Evolutionary conservation across 805 yeast genomes (phyloP).

Genomic region (Starmerella roubikii): DNA sequence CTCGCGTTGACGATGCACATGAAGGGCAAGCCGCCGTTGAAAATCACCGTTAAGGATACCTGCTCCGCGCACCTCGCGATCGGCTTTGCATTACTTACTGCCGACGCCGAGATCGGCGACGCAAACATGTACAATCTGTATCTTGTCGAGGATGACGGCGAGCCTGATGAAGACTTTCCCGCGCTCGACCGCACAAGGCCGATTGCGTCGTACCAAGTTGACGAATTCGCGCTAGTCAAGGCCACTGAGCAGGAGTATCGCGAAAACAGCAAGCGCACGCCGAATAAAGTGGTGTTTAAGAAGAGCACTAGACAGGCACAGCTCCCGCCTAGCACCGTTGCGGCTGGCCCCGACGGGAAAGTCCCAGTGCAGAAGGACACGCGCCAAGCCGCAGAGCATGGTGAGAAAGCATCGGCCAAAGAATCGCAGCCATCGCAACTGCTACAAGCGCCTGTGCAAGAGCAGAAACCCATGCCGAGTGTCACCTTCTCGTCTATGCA

Average conservation of each 20-base stretch:
- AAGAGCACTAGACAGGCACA: not conserved
- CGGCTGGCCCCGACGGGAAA: not conserved
- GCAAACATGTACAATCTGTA: constrained; percentile 66
- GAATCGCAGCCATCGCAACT: too few species aligned
- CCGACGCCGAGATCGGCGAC: constrained; percentile 27
- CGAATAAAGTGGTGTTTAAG: constrained; percentile 20
- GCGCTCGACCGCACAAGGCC: constrained; percentile 56
- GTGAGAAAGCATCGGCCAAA: not conserved
- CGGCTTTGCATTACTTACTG: constrained; percentile 36
- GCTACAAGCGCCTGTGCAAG: too few species aligned
- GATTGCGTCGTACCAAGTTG: constrained; percentile 60
- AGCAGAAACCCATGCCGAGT: not conserved
- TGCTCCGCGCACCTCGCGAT: constrained; percentile 41
- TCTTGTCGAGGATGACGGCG: constrained; percentile 85
- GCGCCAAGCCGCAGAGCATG: too few species aligned
- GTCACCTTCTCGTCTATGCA: not conserved
- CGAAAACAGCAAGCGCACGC: constrained; percentile 26
- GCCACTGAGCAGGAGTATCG: constrained; percentile 31
- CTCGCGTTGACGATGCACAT: constrained; percentile 25
- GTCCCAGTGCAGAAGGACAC: too few species aligned
- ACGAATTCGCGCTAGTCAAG: constrained; percentile 64
- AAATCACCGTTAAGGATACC: constrained; percentile 26
- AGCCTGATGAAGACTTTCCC: constrained; percentile 83
- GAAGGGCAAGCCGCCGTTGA: constrained; percentile 25
- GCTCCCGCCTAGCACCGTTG: not conserved